Conservation (phyloP, 1,284 basidiomycete genomes). For the Heterobasidion parviporum region DNA sequence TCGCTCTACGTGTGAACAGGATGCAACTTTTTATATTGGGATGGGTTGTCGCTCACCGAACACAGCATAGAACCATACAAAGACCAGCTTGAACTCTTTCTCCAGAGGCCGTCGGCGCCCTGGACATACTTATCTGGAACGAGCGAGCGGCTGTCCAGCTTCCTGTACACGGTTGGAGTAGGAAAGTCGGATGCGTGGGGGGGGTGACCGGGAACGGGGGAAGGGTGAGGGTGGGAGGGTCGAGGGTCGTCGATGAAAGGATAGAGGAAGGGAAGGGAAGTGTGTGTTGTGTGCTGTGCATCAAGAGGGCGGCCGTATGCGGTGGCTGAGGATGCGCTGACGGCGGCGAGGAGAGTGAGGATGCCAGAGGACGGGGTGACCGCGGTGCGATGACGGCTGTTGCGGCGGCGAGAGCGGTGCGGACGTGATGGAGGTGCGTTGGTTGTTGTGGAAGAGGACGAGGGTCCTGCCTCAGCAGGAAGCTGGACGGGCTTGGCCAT, state of each 20-base stretch:
- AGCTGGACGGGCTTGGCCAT: conserved; percentile 20
- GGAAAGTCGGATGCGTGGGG: not conserved
- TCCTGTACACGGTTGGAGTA: conserved; percentile 6
- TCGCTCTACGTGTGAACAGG: not conserved
- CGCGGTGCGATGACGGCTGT: conserved; percentile 4
- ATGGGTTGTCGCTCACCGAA: conserved; percentile 17
- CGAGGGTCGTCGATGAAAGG: conserved; percentile 30
- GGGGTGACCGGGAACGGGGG: conserved; percentile 2
- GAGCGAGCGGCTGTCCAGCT: conserved; percentile 5
- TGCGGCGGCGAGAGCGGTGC: not conserved
- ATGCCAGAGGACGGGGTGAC: conserved; percentile 30
- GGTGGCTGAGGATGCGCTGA: conserved; percentile 36
- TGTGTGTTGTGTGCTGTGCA: conserved; percentile 9
- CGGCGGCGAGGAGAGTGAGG: conserved; percentile 46
- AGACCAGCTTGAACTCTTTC: conserved; percentile 45
- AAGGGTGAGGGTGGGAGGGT: not conserved
- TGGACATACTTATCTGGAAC: conserved; percentile 46
- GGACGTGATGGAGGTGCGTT: not conserved
- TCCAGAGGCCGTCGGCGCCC: conserved; percentile 54
- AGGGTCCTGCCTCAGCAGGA: conserved; percentile 3
- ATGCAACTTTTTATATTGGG: not conserved
- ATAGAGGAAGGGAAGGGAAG: conserved; percentile 53
- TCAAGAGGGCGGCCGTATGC: conserved; percentile 37
- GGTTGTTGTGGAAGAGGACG: conserved; percentile 9
- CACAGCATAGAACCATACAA: conserved; percentile 57